phyloP scores from a whole-genome alignment of 441 rosid species.

The Breynia disticha region DNA sequence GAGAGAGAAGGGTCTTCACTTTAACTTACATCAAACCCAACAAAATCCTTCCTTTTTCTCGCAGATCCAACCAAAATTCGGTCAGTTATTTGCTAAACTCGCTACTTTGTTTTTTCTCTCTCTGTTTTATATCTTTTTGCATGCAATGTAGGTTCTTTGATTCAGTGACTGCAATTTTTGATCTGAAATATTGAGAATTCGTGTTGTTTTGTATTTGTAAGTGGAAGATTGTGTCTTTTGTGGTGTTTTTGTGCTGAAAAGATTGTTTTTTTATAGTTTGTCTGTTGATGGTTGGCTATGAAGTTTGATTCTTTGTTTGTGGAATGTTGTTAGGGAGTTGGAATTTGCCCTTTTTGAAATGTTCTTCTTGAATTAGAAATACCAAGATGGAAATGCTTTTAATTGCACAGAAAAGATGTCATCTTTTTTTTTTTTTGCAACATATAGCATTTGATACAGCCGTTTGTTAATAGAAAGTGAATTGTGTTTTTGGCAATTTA shows the following conservation, averaged over 20 bases:
- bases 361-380: no score
- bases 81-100: slow-evolving; percentile 6
- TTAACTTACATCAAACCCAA: not conserved
- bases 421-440: no score
- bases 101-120: not conserved
- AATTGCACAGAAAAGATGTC: no score
- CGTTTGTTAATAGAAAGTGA: no score
- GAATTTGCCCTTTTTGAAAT: not conserved
- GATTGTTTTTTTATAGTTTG: not conserved
- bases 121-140: no score
- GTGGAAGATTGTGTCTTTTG: no score
- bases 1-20: not conserved
- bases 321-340: not conserved
- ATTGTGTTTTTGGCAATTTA: no score
- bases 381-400: no score
- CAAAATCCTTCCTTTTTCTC: slow-evolving; percentile 6
- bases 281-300: not conserved
- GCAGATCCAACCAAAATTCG: slow-evolving; percentile 12
- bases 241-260: no score
- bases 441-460: no score
- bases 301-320: not conserved
- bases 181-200: no score
- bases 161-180: not conserved
- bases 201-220: no score
- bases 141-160: not conserved